Conservation (phyloP, 805 yeast species). For the Candida easanensis region DNA sequence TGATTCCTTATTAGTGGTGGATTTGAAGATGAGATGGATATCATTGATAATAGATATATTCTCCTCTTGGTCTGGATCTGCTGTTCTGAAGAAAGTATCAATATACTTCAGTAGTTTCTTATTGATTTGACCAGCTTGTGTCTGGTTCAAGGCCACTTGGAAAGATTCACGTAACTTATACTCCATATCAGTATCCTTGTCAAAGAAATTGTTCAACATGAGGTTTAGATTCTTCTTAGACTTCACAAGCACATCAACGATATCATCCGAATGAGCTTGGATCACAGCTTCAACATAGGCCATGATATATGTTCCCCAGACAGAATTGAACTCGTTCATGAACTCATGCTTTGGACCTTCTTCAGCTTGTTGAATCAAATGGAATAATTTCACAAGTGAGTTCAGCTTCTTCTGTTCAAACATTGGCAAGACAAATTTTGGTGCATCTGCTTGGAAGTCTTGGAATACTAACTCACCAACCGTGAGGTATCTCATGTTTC, state of each 20-base stretch:
- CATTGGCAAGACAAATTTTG: constrained; percentile 11
- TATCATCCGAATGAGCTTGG: constrained; percentile 6
- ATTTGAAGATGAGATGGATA: constrained; percentile 19
- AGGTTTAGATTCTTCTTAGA: constrained; percentile 17
- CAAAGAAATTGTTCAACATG: constrained; percentile 10
- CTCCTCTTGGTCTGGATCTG: constrained; percentile 1
- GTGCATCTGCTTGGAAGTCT: constrained; percentile 7
- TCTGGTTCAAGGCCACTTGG: constrained; percentile 13
- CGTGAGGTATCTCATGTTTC: not conserved
- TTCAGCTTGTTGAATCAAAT: constrained; percentile 11
- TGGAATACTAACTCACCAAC: constrained; percentile 10
- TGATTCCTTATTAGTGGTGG: constrained; percentile 21
- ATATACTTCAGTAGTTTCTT: constrained; percentile 16
- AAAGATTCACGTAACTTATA: constrained; percentile 22
- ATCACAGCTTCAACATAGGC: constrained; percentile 11
- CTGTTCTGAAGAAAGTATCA: constrained; percentile 20
- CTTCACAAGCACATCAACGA: constrained; percentile 15
- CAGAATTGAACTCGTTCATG: not conserved
- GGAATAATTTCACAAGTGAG: constrained; percentile 10
- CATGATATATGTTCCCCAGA: constrained; percentile 18
- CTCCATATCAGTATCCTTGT: constrained; percentile 14
- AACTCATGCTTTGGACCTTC: not conserved
- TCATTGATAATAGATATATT: constrained; percentile 10
- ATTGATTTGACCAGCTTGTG: constrained; percentile 11
- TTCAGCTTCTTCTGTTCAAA: constrained; percentile 10